Base-by-base conservation (phyloP, 1,284 basidiomycete genomes). In the Somion occarium region DNA sequence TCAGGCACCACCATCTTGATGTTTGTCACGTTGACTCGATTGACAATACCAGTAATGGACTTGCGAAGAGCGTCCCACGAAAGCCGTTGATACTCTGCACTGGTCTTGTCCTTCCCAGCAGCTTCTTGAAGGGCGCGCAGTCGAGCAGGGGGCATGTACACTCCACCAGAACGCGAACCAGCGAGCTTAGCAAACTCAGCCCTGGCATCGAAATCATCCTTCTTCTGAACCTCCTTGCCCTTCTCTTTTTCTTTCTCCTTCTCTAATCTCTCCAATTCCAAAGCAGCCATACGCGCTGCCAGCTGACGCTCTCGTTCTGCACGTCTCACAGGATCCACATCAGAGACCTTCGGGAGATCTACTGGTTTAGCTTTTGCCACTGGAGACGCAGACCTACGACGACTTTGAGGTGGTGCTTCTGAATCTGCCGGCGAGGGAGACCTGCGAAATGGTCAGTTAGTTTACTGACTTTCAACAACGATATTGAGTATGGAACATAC, bases 1-100 rank as follows among this genome's bases (percentile, higher is more conserved):
- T 99, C 96, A 1, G 96, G 97, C 0, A 98, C 85, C 61, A 99
- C 86, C 60, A 90, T 83, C 72, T 99, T 99, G 81, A 98, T 99
- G 69, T 99, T 99, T 58, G 87, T 80, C 20, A 93, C 79, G 66
- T 96, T 96, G 71, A 95, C 90, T 76, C 98, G 91, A 79, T 99
- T 99, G 77, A 99, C 96, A 61, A 99, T 88, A 91, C 97, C 97
- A 23, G 97, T 99, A 64, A 99, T 92, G 52, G 89, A 93, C 73
- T 99, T 99, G 65, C 95, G 86, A 54, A 99, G 75, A 1, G 97
- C 96, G 65, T 99, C 97, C 97, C 96, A 99, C 23, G 91, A 92
- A 59, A 99, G 74, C 18, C 96, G 80, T 71, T 99, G 97, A 68
- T 91, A 98, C 72, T 98, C 95, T n/a, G 88, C 65, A 58, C 91